These are phyloP conservation scores for Gyromitra esculenta DNA, from an alignment of 2,329 filamentous ascomycete genomes.

Conservation along the genomic window DNA sequence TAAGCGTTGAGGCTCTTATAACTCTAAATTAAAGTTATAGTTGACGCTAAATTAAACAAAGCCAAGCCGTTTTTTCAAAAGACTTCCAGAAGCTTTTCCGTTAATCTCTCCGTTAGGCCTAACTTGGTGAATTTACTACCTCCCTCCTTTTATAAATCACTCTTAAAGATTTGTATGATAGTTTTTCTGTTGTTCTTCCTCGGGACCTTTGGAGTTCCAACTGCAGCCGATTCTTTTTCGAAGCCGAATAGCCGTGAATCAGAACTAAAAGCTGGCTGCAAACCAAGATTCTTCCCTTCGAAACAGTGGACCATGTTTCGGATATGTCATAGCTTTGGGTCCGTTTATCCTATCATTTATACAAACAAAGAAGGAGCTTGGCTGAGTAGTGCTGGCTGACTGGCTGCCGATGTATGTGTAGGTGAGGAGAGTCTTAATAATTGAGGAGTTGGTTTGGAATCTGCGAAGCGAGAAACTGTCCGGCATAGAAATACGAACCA, in stretches of 20 bases:
- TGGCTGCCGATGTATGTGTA: background rate
- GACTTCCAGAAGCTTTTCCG: background rate
- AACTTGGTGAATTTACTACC: background rate
- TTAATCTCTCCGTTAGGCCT: background rate
- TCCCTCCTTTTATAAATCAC: background rate
- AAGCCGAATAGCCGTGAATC: conserved; percentile 14
- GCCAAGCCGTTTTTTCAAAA: background rate
- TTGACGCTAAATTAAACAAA: conserved; percentile 12
- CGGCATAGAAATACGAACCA: background rate
- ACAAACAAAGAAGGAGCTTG: conserved; percentile 19
- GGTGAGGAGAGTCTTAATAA: conserved; percentile 20
- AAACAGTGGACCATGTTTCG: conserved; percentile 32
- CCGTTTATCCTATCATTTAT: conserved; percentile 11
- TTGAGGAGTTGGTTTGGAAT: conserved; percentile 18
- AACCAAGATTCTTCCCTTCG: conserved; percentile 14
- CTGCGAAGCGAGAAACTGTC: background rate
- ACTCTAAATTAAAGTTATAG: conserved; percentile 31
- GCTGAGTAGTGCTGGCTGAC: background rate
- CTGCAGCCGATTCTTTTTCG: background rate
- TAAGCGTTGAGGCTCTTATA: conserved; percentile 33
- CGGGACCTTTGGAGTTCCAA: background rate
- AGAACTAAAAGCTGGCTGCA: background rate
- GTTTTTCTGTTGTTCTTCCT: background rate
- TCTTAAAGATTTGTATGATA: background rate
- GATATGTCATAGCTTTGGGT: conserved; percentile 19